A percentile compares a stretch with the other conserved stretches of the same genome.
phyloP scores from a whole-genome alignment of 2,329 filamentous ascomycete species.

The Cladophialophora chaetospira region DNA sequence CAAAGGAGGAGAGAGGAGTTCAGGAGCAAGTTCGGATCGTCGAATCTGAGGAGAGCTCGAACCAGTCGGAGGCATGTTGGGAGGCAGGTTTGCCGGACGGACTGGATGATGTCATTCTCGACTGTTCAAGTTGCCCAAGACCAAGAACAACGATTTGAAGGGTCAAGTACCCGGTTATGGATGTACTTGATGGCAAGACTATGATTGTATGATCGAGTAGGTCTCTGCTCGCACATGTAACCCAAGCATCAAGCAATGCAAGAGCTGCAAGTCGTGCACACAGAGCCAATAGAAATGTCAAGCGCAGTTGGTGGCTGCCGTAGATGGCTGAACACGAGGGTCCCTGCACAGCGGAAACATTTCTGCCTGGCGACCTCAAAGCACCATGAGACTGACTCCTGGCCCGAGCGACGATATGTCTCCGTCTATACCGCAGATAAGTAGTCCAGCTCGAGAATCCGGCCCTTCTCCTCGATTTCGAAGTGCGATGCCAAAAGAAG shows the following conservation, averaged over 20 bases:
- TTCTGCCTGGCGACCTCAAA: slow-evolving; percentile 1
- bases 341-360: neutral
- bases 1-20: slow-evolving; percentile 1
- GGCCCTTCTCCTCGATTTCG: no score
- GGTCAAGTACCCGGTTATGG: neutral
- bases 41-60: slow-evolving; percentile 12
- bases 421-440: neutral
- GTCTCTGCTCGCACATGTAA: no score
- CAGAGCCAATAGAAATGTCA: neutral
- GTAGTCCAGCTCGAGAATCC: no score
- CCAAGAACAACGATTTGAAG: no score
- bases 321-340: slow-evolving; percentile 2
- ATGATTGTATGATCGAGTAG: no score
- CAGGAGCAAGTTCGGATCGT: neutral
- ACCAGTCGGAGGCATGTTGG: neutral
- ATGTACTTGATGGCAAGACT: neutral
- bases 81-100: neutral
- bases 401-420: no score
- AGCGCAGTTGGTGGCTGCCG: no score
- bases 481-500: no score
- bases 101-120: neutral
- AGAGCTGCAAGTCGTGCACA: neutral
- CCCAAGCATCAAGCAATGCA: no score
- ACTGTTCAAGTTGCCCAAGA: no score
- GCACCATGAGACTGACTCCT: no score